phyloP scores from a whole-genome alignment of 2,329 filamentous ascomycete genomes.

The Achaetomium macrosporum region DNA sequence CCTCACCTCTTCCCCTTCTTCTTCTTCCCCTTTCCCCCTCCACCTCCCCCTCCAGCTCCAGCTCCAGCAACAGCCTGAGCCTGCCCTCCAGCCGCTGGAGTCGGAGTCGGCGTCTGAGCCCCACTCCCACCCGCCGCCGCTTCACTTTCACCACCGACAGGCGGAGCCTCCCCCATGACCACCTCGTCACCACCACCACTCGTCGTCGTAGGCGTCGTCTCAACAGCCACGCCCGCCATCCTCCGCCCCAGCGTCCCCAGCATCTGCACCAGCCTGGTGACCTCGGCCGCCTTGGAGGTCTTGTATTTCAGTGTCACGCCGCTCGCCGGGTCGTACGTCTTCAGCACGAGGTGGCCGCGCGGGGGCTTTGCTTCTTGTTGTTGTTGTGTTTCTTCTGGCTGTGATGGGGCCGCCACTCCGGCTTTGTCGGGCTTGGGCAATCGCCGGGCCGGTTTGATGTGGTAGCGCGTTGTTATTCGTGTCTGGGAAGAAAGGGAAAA shows the following conservation, averaged over 20 bases:
- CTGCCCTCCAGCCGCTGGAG: conserved; percentile 13
- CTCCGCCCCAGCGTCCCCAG: conserved; percentile 69
- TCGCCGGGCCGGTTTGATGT: conserved; percentile 48
- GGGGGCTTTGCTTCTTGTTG: conserved; percentile 38
- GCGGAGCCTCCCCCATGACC: conserved; percentile 37
- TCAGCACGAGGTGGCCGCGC: conserved; percentile 70
- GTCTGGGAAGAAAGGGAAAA: conserved; percentile 49
- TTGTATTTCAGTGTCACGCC: conserved; percentile 85
- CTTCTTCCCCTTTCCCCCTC: conserved; percentile 57
- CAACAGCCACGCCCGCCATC: conserved; percentile 51
- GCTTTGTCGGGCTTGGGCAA: conserved; percentile 26
- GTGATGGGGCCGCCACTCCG: conserved; percentile 18
- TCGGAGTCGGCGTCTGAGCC: conserved; percentile 29
- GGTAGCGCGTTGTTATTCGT: conserved; percentile 88
- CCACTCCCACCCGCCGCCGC: conserved; percentile 26
- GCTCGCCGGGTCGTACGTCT: conserved; percentile 78
- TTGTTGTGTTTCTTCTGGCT: conserved; percentile 23
- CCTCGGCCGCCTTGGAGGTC: conserved; percentile 86
- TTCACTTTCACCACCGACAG: conserved; percentile 11
- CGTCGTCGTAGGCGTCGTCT: background rate
- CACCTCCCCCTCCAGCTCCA: conserved; percentile 34
- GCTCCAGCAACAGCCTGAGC: conserved; percentile 22
- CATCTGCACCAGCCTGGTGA: conserved; percentile 71
- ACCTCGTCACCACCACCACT: conserved; percentile 30
- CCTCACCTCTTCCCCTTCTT: conserved; percentile 64